Percentiles rank a stretch among this genome's conserved stretches.
These are phyloP conservation scores for Podaxis pistillaris DNA, from an alignment of 768 basidiomycete species.

Conservation along the genomic window DNA sequence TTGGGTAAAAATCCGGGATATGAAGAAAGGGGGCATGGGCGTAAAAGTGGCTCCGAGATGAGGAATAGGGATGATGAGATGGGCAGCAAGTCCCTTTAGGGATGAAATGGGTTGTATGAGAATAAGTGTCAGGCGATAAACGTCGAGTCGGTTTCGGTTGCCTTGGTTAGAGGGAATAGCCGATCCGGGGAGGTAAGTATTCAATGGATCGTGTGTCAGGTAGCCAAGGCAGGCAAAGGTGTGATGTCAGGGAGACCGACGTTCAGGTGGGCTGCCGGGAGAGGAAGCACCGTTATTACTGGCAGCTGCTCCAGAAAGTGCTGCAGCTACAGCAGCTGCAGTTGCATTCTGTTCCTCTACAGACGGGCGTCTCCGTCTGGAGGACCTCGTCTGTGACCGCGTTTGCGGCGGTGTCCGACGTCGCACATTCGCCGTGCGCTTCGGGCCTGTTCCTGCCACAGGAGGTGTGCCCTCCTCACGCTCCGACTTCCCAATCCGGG, in stretches of 20 bases:
- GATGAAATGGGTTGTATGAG: too few relatives aligned
- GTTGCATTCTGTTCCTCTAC: slow-evolving; percentile 5
- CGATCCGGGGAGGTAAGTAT: too few relatives aligned
- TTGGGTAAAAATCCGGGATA: too few relatives aligned
- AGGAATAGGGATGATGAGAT: too few relatives aligned
- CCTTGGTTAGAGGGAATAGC: too few relatives aligned
- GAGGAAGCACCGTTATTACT: neutral
- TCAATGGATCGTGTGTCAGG: neutral
- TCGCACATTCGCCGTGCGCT: neutral
- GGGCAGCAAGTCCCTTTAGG: too few relatives aligned
- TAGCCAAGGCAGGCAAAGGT: neutral
- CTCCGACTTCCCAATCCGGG: neutral
- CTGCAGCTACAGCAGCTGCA: slow-evolving; percentile 10
- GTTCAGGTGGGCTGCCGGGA: neutral
- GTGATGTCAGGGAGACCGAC: neutral
- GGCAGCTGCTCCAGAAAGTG: slow-evolving; percentile 2
- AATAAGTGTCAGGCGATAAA: too few relatives aligned
- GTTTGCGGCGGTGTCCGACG: neutral
- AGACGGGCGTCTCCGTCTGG: neutral
- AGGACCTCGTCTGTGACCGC: neutral
- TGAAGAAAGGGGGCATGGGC: too few relatives aligned
- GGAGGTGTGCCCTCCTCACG: neutral
- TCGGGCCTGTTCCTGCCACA: neutral
- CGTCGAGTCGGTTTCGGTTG: too few relatives aligned
- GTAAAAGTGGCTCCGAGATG: too few relatives aligned